Evolutionary conservation across 2,329 filamentous ascomycete species (phyloP).

Genomic region (Pseudogymnoascus sp.): DNA sequence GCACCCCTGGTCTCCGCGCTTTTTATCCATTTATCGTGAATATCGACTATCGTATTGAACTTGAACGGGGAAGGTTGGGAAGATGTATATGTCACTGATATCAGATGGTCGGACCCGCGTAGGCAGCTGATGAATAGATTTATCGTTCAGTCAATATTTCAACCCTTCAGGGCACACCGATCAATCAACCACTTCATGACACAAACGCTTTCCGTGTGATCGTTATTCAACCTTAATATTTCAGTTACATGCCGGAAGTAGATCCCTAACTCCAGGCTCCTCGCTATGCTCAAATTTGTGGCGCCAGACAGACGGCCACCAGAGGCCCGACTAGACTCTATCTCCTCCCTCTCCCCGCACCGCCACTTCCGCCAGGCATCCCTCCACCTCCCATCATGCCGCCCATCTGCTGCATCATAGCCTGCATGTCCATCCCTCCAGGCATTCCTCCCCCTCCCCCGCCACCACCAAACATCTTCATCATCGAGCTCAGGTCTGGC

Average conservation of each 20-base stretch:
- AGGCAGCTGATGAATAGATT: neutral
- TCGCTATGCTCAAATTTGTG: constrained; percentile 10
- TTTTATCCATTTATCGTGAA: neutral
- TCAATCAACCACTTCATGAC: neutral
- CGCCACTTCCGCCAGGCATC: constrained; percentile 30
- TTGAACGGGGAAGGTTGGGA: neutral
- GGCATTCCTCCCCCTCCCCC: constrained; percentile 43
- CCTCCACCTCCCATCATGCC: constrained; percentile 41
- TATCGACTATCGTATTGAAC: neutral
- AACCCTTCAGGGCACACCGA: neutral
- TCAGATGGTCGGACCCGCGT: too few species aligned
- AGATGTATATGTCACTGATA: neutral
- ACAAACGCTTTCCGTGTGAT: neutral
- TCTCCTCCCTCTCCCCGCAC: constrained; percentile 22
- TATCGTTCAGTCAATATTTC: neutral
- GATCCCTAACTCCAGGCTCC: constrained; percentile 8
- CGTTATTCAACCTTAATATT: constrained; percentile 4
- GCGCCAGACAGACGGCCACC: neutral
- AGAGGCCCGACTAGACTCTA: neutral
- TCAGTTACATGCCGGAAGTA: neutral
- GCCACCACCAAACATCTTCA: constrained; percentile 81
- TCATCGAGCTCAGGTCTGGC: constrained; percentile 77
- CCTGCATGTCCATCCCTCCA: constrained; percentile 66
- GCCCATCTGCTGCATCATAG: constrained; percentile 67
- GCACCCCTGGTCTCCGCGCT: neutral